Base-by-base conservation (phyloP, 1,284 basidiomycete genomes). In the Inonotus hispidus region DNA sequence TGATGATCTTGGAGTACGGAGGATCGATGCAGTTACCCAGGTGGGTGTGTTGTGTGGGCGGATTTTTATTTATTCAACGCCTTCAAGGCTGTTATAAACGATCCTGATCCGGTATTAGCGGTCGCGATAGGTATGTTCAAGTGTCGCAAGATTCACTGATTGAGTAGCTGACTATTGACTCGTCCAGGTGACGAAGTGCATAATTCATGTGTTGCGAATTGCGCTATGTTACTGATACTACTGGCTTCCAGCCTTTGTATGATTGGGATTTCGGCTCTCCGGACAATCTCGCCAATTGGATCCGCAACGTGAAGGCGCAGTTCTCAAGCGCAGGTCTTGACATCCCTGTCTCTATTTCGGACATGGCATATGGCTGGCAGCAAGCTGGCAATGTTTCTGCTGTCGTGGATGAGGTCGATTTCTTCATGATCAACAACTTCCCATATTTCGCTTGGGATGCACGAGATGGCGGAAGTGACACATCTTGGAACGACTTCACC, bases 401-500 rank as follows among this genome's bases (percentile, higher is more conserved):
- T 1, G 25, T 56, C 19, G 61, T 41, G 21, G 46, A 39, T 27
- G 58, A 58, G 11, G 58, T 63, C 19, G 61, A 63, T 37, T 63
- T 63, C 46, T 63, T 63, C 46, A 63, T 63, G 61, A 60, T 60
- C 37, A 63, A 63, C 32, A 47, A 57, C 39, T 60, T 63, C 53
- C 62, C 62, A 19, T 63, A 63, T 39, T 63, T 63, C 38, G 29
- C 46, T 8, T 38, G 27, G n/a, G 43, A 63, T 14, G 62, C 62
- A 29, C 23, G 32, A 32, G 53, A 19, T 43, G 62, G 62, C 0
- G 62, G 62, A 27, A 56, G 54, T 32, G 10, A 21, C 7, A 57
- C 47, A 8, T 50, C 62, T 5, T 63, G 58, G 58, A 56, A 55
- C 19, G 47, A 60, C 23, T 63, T 63, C 32, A 60, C 29, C 6